phyloP scores from a whole-genome alignment of 257 asterid genomes.

The Plectranthus barbatus region DNA sequence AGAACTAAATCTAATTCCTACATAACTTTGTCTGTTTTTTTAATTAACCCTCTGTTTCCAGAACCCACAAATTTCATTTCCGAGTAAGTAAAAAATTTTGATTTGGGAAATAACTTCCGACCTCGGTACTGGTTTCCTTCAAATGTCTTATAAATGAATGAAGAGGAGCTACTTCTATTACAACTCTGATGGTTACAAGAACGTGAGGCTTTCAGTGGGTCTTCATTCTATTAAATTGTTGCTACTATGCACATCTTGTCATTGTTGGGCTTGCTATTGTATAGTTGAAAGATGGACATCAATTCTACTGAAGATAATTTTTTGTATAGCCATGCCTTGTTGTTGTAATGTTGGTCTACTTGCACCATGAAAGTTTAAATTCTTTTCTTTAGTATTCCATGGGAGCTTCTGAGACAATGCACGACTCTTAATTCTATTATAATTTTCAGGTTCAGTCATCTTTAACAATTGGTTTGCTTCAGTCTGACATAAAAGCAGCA shows the following conservation, averaged over 20 bases:
- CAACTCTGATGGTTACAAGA: slow-evolving; percentile 7
- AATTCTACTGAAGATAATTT: background rate
- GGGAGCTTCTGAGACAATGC: slow-evolving; percentile 8
- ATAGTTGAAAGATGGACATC: background rate
- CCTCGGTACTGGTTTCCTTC: background rate
- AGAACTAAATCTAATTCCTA: background rate
- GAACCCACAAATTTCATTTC: background rate
- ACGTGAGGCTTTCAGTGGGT: background rate
- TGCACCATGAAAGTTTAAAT: background rate
- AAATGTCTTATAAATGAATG: background rate
- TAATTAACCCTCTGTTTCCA: background rate
- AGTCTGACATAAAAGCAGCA: slow-evolving; percentile 88
- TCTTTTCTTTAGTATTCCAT: background rate
- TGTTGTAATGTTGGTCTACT: background rate
- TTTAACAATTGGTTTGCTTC: slow-evolving; percentile 70
- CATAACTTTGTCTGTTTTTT: background rate
- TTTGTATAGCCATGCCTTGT: background rate
- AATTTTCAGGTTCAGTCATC: slow-evolving; percentile 88
- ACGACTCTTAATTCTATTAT: slow-evolving; percentile 11
- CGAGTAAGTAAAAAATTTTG: background rate
- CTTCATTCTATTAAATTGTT: slow-evolving; percentile 4
- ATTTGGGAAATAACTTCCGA: background rate
- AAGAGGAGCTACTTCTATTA: background rate
- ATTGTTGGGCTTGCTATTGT: slow-evolving; percentile 3
- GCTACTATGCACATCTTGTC: slow-evolving; percentile 2